phyloP scores from a whole-genome alignment of 768 basidiomycete species.

The Panaeolus cyanescens region DNA sequence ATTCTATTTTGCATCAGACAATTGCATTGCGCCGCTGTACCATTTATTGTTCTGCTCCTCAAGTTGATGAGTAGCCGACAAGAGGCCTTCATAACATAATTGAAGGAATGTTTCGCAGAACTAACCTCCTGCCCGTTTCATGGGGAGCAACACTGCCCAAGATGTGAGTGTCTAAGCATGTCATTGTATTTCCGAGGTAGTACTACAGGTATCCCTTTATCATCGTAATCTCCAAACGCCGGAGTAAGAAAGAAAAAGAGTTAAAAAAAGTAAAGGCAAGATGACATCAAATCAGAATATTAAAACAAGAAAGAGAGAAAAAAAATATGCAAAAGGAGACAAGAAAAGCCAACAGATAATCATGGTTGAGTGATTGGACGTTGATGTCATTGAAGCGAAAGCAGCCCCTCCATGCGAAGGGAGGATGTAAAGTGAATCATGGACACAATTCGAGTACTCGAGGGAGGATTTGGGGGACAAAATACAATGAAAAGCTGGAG shows the following conservation, averaged over 20 bases:
- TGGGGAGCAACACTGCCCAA: neutral
- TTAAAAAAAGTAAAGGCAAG: constrained; percentile 1
- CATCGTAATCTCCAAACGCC: constrained; percentile 6
- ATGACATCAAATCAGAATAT: constrained; percentile 3
- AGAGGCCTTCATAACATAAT: too few relatives aligned
- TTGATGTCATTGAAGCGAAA: neutral
- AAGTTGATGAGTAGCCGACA: too few relatives aligned
- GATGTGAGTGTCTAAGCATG: constrained; percentile 8
- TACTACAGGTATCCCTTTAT: constrained; percentile 13
- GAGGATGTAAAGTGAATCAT: neutral
- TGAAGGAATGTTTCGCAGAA: too few relatives aligned
- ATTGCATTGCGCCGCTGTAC: too few relatives aligned
- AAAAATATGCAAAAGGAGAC: neutral
- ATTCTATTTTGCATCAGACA: too few relatives aligned
- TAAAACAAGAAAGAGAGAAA: constrained; percentile 3
- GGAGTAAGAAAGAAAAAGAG: constrained; percentile 3
- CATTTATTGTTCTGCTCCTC: too few relatives aligned
- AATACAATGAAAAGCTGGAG: constrained; percentile 1
- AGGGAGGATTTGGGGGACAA: neutral
- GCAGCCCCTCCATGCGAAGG: constrained; percentile 2
- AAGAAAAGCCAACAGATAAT: constrained; percentile 6
- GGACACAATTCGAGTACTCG: neutral
- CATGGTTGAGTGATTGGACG: neutral
- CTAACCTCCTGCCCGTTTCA: too few relatives aligned
- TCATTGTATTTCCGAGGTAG: constrained; percentile 15